Conservation (phyloP, 495 filamentous ascomycete genomes). For the Letharia columbiana region DNA sequence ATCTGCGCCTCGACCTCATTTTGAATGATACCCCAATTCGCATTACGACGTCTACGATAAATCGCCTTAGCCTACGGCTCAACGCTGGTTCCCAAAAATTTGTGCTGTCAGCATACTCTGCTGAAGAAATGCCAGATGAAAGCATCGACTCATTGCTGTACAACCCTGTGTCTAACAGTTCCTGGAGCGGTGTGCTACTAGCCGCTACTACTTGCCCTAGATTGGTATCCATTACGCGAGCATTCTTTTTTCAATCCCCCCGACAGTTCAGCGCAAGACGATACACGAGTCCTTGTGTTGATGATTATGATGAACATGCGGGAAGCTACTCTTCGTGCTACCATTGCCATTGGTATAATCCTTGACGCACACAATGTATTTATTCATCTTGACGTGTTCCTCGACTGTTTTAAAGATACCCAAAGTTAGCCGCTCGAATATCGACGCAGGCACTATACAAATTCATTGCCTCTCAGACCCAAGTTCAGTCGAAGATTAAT, state of each 20-base stretch:
- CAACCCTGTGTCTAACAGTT: not conserved
- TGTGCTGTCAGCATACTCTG: not conserved
- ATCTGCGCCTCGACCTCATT: slow-evolving; percentile 4
- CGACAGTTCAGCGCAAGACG: slow-evolving; percentile 6
- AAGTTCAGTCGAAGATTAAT: not conserved
- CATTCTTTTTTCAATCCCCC: slow-evolving; percentile 13
- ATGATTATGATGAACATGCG: slow-evolving; percentile 10
- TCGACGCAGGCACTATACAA: not conserved
- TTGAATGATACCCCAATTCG: slow-evolving; percentile 17
- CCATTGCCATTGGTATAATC: not conserved
- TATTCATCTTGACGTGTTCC: not conserved
- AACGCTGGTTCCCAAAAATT: not conserved
- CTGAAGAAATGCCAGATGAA: not conserved
- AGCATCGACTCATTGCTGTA: not conserved
- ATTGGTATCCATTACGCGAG: not conserved
- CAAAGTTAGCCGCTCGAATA: not conserved
- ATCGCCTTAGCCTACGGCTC: slow-evolving; percentile 6
- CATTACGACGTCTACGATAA: slow-evolving; percentile 13
- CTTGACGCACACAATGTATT: slow-evolving; percentile 4
- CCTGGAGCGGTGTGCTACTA: not conserved
- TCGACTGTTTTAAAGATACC: slow-evolving; percentile 1
- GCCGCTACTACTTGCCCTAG: slow-evolving; percentile 9
- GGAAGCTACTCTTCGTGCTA: not conserved
- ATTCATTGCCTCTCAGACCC: not conserved
- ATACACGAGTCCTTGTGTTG: slow-evolving; percentile 21